Evolutionary conservation across 2,329 filamentous ascomycete genomes (phyloP), one percentile per base, ranked within the genome.

Genomic region (Trichoderma hamatum): DNA sequence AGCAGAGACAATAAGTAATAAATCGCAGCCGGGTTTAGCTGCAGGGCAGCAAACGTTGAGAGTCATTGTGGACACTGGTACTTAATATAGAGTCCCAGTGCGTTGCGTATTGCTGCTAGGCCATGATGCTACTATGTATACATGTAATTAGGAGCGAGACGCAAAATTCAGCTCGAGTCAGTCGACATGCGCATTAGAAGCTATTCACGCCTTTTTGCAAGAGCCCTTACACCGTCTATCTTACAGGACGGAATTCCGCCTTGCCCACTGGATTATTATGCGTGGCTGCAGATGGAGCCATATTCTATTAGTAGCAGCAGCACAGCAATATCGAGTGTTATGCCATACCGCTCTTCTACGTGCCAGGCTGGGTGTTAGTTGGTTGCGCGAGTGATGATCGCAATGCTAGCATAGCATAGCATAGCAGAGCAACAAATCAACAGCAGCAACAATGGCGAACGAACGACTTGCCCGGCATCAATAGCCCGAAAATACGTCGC

Each of bases 1-100:
- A 58, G 52, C 62, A 66, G 28, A 46, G n/a, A 66, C 62, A 66
- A 66, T 66, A 56, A 66, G 49, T 49, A 66, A 56, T 49, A 66
- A 39, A 58, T 32, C n/a, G 39, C 34, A 26, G 49, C 51, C 26
- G 24, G 62, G 62, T 30, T 28, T 30, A 65, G 51, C 62, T 30
- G 62, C 62, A 65, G 62, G 62, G 62, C 19, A 28, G 21, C 24
- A 26, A 24, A 43, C 32, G 21, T 49, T 28, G 9, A 28, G 61
- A 63, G 60, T 63, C 61, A 64, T 55, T 64, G 49, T 64, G 61
- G 49, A 49, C 61, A 43, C 49, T 43, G 14, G 46, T 24, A 24
- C 46, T 49, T 49, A 49, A 24, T 49, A 49, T 49, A 49, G 46
- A 49, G 46, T 49, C 46, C n/a, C 46, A 49, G 11, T 21, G 43